A percentile compares a stretch with the other conserved stretches of the same genome.
These are phyloP conservation scores for Ceratobasidium theobromae DNA, from an alignment of 1,284 basidiomycete species.

Conservation along the genomic window DNA sequence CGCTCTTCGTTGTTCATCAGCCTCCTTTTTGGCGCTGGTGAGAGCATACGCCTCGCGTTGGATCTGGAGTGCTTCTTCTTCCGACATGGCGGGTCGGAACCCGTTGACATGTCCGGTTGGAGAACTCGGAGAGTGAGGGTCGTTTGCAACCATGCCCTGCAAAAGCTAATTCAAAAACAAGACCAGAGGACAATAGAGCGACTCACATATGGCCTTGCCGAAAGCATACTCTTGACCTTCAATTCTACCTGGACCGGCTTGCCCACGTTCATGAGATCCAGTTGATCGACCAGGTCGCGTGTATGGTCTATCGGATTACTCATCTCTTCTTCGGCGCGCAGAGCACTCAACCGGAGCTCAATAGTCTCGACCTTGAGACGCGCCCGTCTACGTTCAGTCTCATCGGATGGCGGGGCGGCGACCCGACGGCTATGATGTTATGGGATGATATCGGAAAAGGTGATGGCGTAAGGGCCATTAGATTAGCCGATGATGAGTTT, in stretches of 20 bases:
- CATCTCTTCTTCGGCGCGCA: slow-evolving; percentile 3
- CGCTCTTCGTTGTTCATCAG: slow-evolving; percentile 1
- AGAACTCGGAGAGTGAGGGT: slow-evolving; percentile 4
- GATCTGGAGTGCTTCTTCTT: slow-evolving; percentile 12
- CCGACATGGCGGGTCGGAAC: slow-evolving; percentile 20
- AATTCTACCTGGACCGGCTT: slow-evolving; percentile 22
- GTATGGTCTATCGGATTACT: slow-evolving; percentile 1
- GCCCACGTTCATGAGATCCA: slow-evolving; percentile 23
- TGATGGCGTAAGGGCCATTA: neutral
- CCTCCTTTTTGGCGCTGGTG: neutral
- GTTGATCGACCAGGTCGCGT: slow-evolving; percentile 1
- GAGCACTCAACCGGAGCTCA: neutral
- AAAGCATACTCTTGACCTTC: slow-evolving; percentile 14
- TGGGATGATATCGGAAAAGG: neutral
- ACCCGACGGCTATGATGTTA: slow-evolving; percentile 2
- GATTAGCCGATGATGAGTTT: neutral
- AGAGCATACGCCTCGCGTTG: slow-evolving; percentile 25
- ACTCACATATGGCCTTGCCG: slow-evolving; percentile 21
- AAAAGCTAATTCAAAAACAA: neutral
- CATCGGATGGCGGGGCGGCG: slow-evolving; percentile 17
- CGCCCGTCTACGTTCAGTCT: slow-evolving; percentile 18
- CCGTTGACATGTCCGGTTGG: neutral
- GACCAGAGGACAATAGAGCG: neutral
- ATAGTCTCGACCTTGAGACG: slow-evolving; percentile 22
- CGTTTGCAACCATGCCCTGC: slow-evolving; percentile 15